Conservation (phyloP, 805 yeast species). For the Clavispora carvajalis region DNA sequence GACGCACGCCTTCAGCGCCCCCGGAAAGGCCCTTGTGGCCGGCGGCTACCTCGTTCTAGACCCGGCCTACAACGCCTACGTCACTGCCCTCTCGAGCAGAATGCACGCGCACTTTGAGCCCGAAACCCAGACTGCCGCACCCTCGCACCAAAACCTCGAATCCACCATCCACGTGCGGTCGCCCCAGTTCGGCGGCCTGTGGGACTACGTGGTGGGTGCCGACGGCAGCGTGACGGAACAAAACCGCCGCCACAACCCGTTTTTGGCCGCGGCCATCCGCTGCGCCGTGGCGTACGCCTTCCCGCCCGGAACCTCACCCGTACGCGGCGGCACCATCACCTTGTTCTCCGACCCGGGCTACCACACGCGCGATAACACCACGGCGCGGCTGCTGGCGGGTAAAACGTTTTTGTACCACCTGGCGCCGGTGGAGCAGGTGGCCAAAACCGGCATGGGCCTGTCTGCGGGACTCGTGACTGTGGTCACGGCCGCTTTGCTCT, state of each 20-base stretch:
- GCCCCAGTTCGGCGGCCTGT: conserved; percentile 73
- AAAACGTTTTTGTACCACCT: conserved; percentile 57
- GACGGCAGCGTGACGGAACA: conserved; percentile 17
- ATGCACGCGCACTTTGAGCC: conserved; percentile 67
- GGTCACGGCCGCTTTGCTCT: conserved; percentile 61
- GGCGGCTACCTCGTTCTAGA: conserved; percentile 93
- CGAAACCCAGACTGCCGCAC: background rate
- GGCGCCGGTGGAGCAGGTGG: conserved; percentile 58
- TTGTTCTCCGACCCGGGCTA: conserved; percentile 84
- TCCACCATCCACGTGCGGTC: conserved; percentile 47
- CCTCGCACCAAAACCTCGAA: conserved; percentile 9
- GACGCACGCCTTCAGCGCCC: conserved; percentile 71
- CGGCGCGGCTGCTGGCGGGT: conserved; percentile 20
- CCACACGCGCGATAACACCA: conserved; percentile 66
- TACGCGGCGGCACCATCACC: conserved; percentile 39
- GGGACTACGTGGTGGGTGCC: conserved; percentile 48
- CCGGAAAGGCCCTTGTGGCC: conserved; percentile 90
- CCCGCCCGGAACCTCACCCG: conserved; percentile 24
- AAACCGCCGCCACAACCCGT: conserved; percentile 55
- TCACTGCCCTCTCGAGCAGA: conserved; percentile 81
- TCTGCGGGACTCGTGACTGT: conserved; percentile 91
- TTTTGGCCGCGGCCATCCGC: conserved; percentile 58
- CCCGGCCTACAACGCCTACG: conserved; percentile 68
- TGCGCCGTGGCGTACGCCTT: conserved; percentile 50
- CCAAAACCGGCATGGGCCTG: conserved; percentile 94